Conservation (phyloP, 768 basidiomycete species). For the Boletellus ananas region DNA sequence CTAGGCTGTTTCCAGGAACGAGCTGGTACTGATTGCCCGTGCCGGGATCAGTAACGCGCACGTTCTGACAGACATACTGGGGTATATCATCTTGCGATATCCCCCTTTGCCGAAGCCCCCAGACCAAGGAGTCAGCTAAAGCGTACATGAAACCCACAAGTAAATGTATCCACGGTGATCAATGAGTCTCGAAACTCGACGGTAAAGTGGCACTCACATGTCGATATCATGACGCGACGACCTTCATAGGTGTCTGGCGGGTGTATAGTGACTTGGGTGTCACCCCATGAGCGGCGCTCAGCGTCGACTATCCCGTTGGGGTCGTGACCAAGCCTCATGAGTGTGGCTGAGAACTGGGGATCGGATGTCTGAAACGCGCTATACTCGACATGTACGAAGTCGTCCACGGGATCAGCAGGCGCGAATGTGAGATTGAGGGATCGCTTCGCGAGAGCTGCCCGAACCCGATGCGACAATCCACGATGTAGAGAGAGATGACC, state of each 20-base stretch:
- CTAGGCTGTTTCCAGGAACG: neutral
- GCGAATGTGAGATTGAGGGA: conserved; percentile 6
- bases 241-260: neutral
- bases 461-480: conserved; percentile 4
- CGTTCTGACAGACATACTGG: conserved; percentile 1
- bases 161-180: neutral
- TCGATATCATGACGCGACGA: conserved; percentile 2
- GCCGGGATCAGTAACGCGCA: conserved; percentile 1
- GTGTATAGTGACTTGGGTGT: neutral
- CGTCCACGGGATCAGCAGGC: neutral
- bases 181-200: neutral
- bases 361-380: neutral
- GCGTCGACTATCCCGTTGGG: neutral
- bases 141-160: neutral
- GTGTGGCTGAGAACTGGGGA: neutral
- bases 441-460: neutral
- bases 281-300: neutral
- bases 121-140: neutral
- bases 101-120: conserved; percentile 1
- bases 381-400: neutral
- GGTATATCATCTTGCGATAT: conserved; percentile 5
- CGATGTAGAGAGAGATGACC: neutral
- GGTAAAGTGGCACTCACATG: neutral
- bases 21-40: conserved; percentile 9
- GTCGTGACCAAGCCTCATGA: neutral